A percentile compares a stretch with the other conserved stretches of the same genome.
These are phyloP conservation scores for Tausonia pullulans DNA, from an alignment of 1,284 basidiomycete genomes.

Conservation along the genomic window DNA sequence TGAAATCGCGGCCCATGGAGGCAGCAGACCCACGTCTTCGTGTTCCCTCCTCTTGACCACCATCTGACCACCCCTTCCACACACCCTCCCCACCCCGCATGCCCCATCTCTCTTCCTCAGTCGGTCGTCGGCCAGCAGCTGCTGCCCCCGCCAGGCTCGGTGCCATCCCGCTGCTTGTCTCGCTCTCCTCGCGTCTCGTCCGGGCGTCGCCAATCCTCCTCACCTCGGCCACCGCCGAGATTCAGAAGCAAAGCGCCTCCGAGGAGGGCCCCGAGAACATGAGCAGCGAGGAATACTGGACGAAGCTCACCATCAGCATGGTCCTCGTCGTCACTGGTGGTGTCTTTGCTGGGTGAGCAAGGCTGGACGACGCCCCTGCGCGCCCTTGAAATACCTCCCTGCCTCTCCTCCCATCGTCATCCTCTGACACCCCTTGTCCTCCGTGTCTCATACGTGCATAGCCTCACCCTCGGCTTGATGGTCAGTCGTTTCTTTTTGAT, in stretches of 20 bases:
- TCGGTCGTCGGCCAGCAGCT: too few relatives aligned
- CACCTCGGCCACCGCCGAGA: background rate
- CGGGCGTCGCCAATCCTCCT: conserved; percentile 14
- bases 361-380: background rate
- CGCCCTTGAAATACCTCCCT: background rate
- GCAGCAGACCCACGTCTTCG: background rate
- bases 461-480: conserved; percentile 3
- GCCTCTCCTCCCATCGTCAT: background rate
- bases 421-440: background rate
- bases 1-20: background rate
- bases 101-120: background rate
- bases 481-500: background rate
- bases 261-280: conserved; percentile 25
- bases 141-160: too few relatives aligned
- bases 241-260: background rate
- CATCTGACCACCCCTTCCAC: background rate
- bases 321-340: conserved; percentile 64
- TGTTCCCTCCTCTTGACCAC: background rate
- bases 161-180: background rate
- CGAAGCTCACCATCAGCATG: conserved; percentile 53
- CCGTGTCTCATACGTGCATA: background rate
- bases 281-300: conserved; percentile 42
- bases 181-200: conserved; percentile 6
- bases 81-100: background rate
- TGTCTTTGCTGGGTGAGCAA: conserved; percentile 68